Percentiles rank a stretch among this genome's conserved stretches.
Evolutionary conservation across 805 yeast species (phyloP).

Genomic region (Saturnispora zaruensis): DNA sequence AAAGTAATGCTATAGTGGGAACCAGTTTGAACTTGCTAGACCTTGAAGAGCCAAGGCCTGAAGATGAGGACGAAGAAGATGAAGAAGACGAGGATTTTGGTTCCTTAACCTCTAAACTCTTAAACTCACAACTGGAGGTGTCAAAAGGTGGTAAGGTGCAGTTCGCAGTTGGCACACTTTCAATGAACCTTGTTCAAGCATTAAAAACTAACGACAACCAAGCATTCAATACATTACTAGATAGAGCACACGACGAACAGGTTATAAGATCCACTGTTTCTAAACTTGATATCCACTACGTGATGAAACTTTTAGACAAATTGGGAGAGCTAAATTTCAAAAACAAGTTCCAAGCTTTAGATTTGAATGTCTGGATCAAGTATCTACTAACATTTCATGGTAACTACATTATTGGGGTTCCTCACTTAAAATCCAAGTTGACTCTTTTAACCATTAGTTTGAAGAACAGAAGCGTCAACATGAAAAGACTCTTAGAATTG

Average conservation of each 20-base stretch:
- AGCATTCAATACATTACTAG: conserved; percentile 74
- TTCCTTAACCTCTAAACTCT: conserved; percentile 47
- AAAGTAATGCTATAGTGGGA: conserved; percentile 31
- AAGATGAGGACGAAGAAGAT: conserved; percentile 41
- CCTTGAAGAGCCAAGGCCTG: conserved; percentile 36
- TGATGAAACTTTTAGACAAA: conserved; percentile 42
- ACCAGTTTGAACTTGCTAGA: conserved; percentile 46
- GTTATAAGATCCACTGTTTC: conserved; percentile 43
- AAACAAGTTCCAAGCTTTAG: conserved; percentile 25
- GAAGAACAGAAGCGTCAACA: conserved; percentile 38
- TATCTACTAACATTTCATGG: conserved; percentile 51
- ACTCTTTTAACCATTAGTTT: conserved; percentile 40
- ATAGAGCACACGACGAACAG: conserved; percentile 38
- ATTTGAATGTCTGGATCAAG: conserved; percentile 39
- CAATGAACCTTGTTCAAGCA: conserved; percentile 83
- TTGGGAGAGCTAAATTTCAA: conserved; percentile 45
- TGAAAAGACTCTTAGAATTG: conserved; percentile 43
- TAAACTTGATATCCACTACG: conserved; percentile 40
- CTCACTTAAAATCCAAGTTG: conserved; percentile 35
- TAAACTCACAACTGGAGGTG: conserved; percentile 18
- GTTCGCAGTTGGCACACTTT: conserved; percentile 66
- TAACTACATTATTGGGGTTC: conserved; percentile 37
- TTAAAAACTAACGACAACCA: conserved; percentile 79
- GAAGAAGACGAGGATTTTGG: conserved; percentile 30
- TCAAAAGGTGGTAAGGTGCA: conserved; percentile 33